Conservation (phyloP, 208 protist species). For the Wallacemonas collosoma region DNA sequence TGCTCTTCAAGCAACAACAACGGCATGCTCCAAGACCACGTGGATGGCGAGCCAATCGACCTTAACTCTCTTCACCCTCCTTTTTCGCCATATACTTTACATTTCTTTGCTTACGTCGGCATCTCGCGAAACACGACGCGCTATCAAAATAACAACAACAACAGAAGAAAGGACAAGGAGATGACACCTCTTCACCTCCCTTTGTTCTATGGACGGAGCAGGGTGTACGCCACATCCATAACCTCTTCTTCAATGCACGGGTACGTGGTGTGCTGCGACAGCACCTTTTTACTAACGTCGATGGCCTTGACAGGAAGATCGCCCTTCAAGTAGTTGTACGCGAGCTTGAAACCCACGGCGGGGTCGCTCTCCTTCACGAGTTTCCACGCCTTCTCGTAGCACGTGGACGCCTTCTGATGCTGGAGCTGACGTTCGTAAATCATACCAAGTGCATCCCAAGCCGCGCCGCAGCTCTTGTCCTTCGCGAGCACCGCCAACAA, state of each 20-base stretch:
- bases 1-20: no score
- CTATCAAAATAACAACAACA: no score
- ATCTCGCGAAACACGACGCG: no score
- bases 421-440: slow-evolving; percentile 88
- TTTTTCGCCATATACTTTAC: not conserved
- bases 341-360: slow-evolving; percentile 94
- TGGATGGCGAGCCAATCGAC: no score
- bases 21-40: no score
- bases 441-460: slow-evolving; percentile 88
- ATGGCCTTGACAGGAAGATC: slow-evolving; percentile 92
- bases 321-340: slow-evolving; percentile 97
- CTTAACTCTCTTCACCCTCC: not conserved
- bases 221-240: slow-evolving; percentile 87
- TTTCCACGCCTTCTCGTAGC: slow-evolving; percentile 95
- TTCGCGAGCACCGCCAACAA: slow-evolving; percentile 62
- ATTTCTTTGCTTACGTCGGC: not conserved
- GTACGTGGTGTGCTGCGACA: slow-evolving; percentile 87
- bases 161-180: not conserved
- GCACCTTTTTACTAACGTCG: slow-evolving; percentile 93
- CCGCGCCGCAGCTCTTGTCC: slow-evolving; percentile 80
- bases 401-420: slow-evolving; percentile 89
- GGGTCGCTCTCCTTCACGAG: slow-evolving; percentile 85
- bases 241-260: slow-evolving; percentile 94
- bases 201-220: slow-evolving; percentile 66
- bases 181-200: not conserved